Conservation (phyloP, 768 basidiomycete genomes). For the Suillus lakei region DNA sequence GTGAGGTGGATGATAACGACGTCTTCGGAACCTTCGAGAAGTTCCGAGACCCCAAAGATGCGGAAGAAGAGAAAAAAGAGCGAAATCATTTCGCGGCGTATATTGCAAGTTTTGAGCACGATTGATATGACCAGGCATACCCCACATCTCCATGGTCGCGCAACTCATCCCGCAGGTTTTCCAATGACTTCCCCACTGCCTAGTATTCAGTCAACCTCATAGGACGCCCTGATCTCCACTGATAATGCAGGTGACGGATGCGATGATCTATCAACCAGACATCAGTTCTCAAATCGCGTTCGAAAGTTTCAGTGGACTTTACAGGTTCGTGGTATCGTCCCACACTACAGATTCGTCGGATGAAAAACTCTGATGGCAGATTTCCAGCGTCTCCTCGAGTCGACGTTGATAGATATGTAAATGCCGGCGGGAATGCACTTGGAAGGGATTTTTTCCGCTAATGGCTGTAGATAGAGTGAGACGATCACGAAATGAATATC, state of each 20-base stretch:
- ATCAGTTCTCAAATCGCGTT: background rate
- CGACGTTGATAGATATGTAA: background rate
- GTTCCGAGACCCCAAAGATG: too few relatives aligned
- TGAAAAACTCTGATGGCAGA: background rate
- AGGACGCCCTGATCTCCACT: too few relatives aligned
- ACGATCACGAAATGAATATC: background rate
- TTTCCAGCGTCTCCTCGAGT: background rate
- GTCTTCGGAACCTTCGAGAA: too few relatives aligned
- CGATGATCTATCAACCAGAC: background rate
- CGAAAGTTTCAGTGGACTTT: background rate
- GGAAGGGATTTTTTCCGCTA: background rate
- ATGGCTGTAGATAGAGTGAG: background rate
- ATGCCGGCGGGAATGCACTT: background rate
- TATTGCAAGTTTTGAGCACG: too few relatives aligned
- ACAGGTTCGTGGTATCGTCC: background rate
- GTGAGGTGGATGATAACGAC: too few relatives aligned
- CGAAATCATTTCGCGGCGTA: too few relatives aligned
- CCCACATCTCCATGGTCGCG: too few relatives aligned
- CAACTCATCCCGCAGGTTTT: too few relatives aligned
- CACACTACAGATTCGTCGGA: background rate
- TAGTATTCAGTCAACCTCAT: too few relatives aligned
- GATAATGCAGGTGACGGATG: background rate
- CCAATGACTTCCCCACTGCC: too few relatives aligned
- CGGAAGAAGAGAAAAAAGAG: too few relatives aligned
- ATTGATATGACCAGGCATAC: too few relatives aligned